phyloP scores from a whole-genome alignment of 2,329 filamentous ascomycete genomes.

The Onygenales sp. region DNA sequence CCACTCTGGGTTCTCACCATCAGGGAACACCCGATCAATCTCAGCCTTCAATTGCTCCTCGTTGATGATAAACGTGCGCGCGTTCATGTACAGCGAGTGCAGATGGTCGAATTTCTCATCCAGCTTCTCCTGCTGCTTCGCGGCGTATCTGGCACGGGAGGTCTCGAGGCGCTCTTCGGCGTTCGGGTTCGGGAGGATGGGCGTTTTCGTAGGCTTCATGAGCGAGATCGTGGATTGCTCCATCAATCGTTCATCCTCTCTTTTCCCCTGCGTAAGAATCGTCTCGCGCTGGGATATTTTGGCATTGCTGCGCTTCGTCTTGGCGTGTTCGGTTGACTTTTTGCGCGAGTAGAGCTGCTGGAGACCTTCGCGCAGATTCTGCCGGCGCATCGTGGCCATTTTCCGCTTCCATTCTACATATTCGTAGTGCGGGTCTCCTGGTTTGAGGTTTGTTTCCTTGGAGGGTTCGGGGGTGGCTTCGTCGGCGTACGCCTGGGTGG shows the following conservation, averaged over 20 bases:
- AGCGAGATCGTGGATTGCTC: slow-evolving; percentile 53
- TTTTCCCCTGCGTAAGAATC: slow-evolving; percentile 54
- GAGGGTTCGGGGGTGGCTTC: slow-evolving; percentile 49
- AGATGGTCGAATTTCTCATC: slow-evolving; percentile 59
- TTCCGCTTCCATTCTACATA: slow-evolving; percentile 57
- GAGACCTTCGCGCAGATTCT: slow-evolving; percentile 64
- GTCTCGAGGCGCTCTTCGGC: slow-evolving; percentile 48
- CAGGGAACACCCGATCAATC: slow-evolving; percentile 68
- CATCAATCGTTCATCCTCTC: slow-evolving; percentile 68
- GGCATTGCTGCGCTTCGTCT: slow-evolving; percentile 33
- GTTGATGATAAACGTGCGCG: slow-evolving; percentile 74
- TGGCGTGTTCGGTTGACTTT: slow-evolving; percentile 27
- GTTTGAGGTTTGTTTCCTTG: slow-evolving; percentile 20
- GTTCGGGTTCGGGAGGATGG: slow-evolving; percentile 51
- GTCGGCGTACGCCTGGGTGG: slow-evolving; percentile 50
- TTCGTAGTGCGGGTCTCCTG: slow-evolving; percentile 35
- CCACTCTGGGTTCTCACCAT: slow-evolving; percentile 40
- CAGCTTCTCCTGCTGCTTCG: slow-evolving; percentile 42
- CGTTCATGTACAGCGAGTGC: slow-evolving; percentile 83
- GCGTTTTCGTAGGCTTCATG: slow-evolving; percentile 40
- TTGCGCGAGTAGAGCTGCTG: slow-evolving; percentile 60
- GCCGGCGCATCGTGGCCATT: slow-evolving; percentile 62
- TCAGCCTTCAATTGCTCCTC: slow-evolving; percentile 65
- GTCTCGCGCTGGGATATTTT: slow-evolving; percentile 43
- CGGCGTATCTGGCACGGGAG: slow-evolving; percentile 28